These are phyloP conservation scores for Umbilicus rupestris DNA, from an alignment of 164 flowering plant species.

Conservation along the genomic window DNA sequence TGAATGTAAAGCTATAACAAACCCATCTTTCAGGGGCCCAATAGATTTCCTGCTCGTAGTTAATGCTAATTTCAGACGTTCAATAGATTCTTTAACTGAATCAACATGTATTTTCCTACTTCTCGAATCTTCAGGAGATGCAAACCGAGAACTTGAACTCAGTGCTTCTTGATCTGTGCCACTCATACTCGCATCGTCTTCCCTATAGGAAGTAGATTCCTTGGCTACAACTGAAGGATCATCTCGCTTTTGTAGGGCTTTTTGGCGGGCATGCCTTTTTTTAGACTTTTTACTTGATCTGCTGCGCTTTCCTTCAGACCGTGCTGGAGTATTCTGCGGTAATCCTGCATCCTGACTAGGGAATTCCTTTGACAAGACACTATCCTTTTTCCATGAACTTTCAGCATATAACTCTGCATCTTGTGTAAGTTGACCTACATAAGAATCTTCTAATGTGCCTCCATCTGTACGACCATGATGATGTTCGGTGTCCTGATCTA, in stretches of 20 bases:
- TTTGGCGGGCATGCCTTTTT: constrained; percentile 80
- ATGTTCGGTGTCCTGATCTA: constrained; percentile 40
- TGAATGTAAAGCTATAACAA: constrained; percentile 74
- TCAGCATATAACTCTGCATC: constrained; percentile 56
- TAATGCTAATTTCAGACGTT: constrained; percentile 29
- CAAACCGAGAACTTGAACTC: constrained; percentile 83
- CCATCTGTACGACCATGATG: constrained; percentile 27
- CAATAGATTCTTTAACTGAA: constrained; percentile 39
- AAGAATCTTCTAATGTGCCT: constrained; percentile 26
- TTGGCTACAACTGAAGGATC: constrained; percentile 42
- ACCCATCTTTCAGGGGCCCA: constrained; percentile 77
- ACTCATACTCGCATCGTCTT: constrained; percentile 86
- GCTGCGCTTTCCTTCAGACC: constrained; percentile 71
- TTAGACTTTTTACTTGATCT: constrained; percentile 90
- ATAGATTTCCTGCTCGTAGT: constrained; percentile 31
- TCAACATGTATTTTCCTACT: constrained; percentile 54
- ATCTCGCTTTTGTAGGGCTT: constrained; percentile 54
- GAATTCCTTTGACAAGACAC: constrained; percentile 34
- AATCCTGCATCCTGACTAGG: constrained; percentile 35
- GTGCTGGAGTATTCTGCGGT: constrained; percentile 38
- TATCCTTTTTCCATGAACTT: constrained; percentile 30
- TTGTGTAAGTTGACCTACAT: constrained; percentile 30
- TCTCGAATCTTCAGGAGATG: constrained; percentile 85
- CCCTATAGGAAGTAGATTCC: constrained; percentile 58
- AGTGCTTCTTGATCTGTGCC: constrained; percentile 78